A percentile compares a stretch with the other conserved stretches of the same genome.
phyloP scores from a whole-genome alignment of 2,329 filamentous ascomycete genomes.

The Aspergillus floridensis region DNA sequence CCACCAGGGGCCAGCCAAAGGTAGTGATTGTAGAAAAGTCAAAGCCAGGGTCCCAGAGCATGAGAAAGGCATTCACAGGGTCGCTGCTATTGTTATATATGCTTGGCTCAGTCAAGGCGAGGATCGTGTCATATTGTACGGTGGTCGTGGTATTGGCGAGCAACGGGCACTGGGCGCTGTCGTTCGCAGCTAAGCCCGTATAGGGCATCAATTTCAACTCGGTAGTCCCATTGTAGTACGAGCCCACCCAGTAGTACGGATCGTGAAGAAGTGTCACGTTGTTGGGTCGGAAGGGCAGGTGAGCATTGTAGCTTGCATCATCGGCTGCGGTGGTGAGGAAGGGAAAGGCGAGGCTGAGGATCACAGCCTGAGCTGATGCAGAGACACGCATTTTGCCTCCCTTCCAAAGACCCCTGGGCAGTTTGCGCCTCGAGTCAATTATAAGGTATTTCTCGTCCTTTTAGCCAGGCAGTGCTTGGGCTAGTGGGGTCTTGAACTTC shows the following conservation, averaged over 20 bases:
- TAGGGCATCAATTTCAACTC: background rate
- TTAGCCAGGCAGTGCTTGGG: too few species aligned
- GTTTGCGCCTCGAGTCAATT: too few species aligned
- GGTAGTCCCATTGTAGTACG: conserved; percentile 8
- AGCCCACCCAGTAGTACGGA: conserved; percentile 15
- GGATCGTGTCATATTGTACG: background rate
- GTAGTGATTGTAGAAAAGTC: background rate
- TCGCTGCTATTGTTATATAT: background rate
- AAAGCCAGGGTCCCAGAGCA: background rate
- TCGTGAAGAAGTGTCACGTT: conserved; percentile 10
- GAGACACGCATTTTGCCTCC: background rate
- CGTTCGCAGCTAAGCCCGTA: background rate
- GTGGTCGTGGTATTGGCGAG: background rate
- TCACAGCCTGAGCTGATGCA: background rate
- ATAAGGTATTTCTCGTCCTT: too few species aligned
- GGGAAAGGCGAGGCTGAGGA: background rate
- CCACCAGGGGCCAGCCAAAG: background rate
- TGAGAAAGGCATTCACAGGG: background rate
- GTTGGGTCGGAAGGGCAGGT: conserved; percentile 5
- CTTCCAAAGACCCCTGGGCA: too few species aligned
- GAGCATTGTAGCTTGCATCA: conserved; percentile 3
- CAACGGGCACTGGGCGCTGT: background rate
- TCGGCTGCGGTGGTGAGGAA: background rate
- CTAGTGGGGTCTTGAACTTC: too few species aligned
- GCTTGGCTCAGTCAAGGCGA: background rate